Percentiles rank a stretch among this genome's conserved stretches.
phyloP scores from a whole-genome alignment of 1,284 basidiomycete genomes.

The Rhodotorula sp. region DNA sequence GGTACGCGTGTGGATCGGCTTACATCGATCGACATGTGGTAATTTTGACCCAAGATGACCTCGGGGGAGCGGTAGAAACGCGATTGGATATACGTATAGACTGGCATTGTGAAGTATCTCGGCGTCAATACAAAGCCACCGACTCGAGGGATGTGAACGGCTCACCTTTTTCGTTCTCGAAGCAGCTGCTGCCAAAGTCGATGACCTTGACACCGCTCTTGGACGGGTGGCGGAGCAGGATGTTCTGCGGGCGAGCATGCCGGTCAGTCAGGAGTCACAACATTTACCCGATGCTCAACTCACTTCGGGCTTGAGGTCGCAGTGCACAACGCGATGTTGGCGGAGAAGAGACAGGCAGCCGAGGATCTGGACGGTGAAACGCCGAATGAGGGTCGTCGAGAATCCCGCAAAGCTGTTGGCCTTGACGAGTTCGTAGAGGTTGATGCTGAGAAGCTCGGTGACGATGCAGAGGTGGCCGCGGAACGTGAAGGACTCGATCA shows the following conservation, averaged over 20 bases:
- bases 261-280: neutral
- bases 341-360: conserved; percentile 88
- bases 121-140: neutral
- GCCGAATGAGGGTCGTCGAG: conserved; percentile 87
- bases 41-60: conserved; percentile 89
- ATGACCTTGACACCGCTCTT: conserved; percentile 98
- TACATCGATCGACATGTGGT: conserved; percentile 65
- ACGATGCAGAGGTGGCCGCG: conserved; percentile 97
- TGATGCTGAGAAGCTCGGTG: conserved; percentile 96
- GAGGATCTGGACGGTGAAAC: conserved; percentile 95
- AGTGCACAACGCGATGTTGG: conserved; percentile 97
- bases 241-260: conserved; percentile 63
- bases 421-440: conserved; percentile 98
- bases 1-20: neutral
- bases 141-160: neutral
- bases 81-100: conserved; percentile 96
- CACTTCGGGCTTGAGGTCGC: conserved; percentile 97
- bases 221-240: conserved; percentile 87
- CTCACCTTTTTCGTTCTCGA: conserved; percentile 97
- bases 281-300: conserved; percentile 33
- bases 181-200: conserved; percentile 97
- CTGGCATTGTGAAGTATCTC: conserved; percentile 53
- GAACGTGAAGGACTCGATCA: conserved; percentile 99
- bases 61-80: conserved; percentile 96
- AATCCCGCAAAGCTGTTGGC: conserved; percentile 98